These are phyloP conservation scores for Epichloe gansuensis DNA, from an alignment of 2,329 filamentous ascomycete species.

Conservation along the genomic window DNA sequence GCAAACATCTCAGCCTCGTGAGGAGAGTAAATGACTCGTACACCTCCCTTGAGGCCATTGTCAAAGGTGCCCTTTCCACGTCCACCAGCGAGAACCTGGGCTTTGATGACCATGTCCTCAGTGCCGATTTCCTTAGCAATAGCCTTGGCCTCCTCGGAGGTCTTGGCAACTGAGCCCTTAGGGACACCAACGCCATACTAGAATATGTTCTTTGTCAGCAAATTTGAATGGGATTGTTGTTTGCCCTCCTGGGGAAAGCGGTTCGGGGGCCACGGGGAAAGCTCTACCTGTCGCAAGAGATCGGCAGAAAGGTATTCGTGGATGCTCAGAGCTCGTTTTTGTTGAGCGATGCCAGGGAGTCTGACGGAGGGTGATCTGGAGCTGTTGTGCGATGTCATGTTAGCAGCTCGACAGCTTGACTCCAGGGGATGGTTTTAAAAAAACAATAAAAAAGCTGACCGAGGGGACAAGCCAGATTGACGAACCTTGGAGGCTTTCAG, in stretches of 20 bases:
- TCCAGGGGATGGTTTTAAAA: conserved; percentile 6
- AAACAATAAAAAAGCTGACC: conserved; percentile 7
- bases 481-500: conserved; percentile 66
- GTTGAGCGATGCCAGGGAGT: conserved; percentile 57
- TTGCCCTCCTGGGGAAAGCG: neutral
- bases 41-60: conserved; percentile 97
- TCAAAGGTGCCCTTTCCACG: conserved; percentile 97
- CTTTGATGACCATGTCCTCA: conserved; percentile 99
- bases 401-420: conserved; percentile 5
- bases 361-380: conserved; percentile 34
- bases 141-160: conserved; percentile 75
- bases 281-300: conserved; percentile 61
- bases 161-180: conserved; percentile 75
- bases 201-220: conserved; percentile 8
- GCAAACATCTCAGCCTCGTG: conserved; percentile 96
- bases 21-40: conserved; percentile 97
- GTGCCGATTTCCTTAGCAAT: conserved; percentile 83
- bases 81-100: conserved; percentile 93
- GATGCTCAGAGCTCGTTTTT: conserved; percentile 83
- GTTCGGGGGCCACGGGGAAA: conserved; percentile 7
- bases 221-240: neutral
- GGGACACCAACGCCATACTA: conserved; percentile 94
- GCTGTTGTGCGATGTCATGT: conserved; percentile 9
- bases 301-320: conserved; percentile 97
- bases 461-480: conserved; percentile 8